Conservation (phyloP, 108 stramenopile genomes). For the Aurantiochytrium sp. region DNA sequence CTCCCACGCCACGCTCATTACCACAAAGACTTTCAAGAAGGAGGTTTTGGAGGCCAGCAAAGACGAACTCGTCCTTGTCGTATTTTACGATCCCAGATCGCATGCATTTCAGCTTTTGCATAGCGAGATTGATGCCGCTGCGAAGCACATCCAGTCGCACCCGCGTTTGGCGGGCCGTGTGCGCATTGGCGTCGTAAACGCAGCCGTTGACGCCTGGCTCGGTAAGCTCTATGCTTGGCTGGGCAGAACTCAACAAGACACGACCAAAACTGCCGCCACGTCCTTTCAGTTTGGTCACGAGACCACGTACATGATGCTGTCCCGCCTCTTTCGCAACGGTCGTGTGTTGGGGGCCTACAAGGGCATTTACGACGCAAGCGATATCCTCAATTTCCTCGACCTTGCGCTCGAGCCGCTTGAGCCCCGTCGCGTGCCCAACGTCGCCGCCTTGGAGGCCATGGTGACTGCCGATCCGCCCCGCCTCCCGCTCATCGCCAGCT, state of each 20-base stretch:
- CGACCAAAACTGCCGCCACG: background rate
- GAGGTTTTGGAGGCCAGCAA: background rate
- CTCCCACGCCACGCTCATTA: background rate
- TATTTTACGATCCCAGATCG: background rate
- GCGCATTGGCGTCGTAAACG: background rate
- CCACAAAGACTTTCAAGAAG: background rate
- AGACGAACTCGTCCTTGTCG: background rate
- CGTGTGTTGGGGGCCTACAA: background rate
- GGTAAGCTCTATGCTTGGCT: background rate
- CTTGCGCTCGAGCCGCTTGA: background rate
- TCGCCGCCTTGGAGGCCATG: background rate
- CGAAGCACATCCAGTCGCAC: background rate
- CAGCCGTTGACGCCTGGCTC: background rate
- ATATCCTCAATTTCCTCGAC: background rate
- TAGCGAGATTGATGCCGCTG: background rate
- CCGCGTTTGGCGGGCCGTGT: background rate
- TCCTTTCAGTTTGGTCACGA: background rate
- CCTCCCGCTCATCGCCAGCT: background rate
- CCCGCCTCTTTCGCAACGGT: background rate
- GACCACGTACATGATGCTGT: background rate
- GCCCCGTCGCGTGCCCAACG: background rate
- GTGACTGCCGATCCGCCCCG: background rate
- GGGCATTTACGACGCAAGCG: background rate
- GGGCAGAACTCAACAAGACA: background rate
- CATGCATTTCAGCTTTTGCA: background rate